Evolutionary conservation across 345 rosid species (phyloP), one percentile per base, ranked within the genome.

Genomic region (Brassica carinata): DNA sequence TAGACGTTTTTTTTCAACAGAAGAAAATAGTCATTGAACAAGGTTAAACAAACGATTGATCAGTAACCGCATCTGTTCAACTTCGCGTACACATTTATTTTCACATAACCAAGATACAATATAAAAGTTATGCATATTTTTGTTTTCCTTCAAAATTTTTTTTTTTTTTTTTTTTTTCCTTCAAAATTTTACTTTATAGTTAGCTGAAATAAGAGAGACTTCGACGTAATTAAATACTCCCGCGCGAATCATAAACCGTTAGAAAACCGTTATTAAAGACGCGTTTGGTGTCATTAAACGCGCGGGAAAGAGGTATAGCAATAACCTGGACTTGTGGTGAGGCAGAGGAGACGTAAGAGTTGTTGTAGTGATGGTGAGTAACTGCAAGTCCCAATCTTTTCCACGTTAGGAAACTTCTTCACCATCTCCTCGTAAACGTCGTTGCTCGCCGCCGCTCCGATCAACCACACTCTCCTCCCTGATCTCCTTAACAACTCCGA

Each of bases 331-430:
- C 74, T 82, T 89, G 34, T 89, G 90, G 67, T 85, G 91, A 53
- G 89, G 83, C 86, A 80, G 75, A 72, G 76, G 69, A 48, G 88
- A 74, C 53, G 75, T 84, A 68, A 85, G 83, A 51, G 93, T 80
- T n/a, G n/a, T n/a, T 61, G 93, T 81, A 65, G 93, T 81, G 58
- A 94, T 88, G 18, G 89, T 94, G 78, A 94, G 85, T 74, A 92
- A 78, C 87, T 90, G 91, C 88, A 92, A 69, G 73, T 90, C 91
- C 98, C 97, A 94, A 30, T 94, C 91, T 55, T 89, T 88, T 88
- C 98, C 29, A 86, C 74, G 0, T 70, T 76, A 3, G 91, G 92
- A 79, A 87, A 94, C 83, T 82, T 89, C 11, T 13, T 81, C 73
- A 81, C 63, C 78, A 89, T 87, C 80, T 87, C 87, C 78, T 77